phyloP scores from a whole-genome alignment of 2,329 filamentous ascomycete species.

The Monilinia vaccinii-corymbosi region DNA sequence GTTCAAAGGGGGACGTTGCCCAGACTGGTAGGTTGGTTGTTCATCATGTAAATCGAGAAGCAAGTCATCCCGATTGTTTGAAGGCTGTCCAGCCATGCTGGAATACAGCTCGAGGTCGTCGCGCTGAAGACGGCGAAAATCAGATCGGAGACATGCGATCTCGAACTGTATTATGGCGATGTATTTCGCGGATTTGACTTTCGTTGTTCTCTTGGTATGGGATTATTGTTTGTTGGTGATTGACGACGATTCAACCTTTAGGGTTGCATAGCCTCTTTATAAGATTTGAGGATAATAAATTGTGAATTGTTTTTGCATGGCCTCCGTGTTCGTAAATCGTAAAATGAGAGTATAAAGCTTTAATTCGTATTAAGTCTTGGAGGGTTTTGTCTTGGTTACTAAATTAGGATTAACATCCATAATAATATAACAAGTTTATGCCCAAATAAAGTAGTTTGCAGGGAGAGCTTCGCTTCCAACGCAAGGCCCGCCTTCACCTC shows the following conservation, averaged over 20 bases:
- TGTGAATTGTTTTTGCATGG: background rate
- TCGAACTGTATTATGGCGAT: background rate
- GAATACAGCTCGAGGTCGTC: conserved; percentile 22
- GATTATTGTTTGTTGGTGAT: no score
- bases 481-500: background rate
- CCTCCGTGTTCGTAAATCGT: background rate
- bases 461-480: background rate
- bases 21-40: conserved; percentile 62
- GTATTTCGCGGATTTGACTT: background rate
- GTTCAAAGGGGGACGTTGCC: conserved; percentile 67
- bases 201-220: no score
- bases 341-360: background rate
- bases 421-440: background rate
- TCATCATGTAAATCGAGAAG: conserved; percentile 68
- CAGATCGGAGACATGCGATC: conserved; percentile 17
- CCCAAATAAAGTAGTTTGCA: no score
- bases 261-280: conserved; percentile 17
- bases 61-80: conserved; percentile 44
- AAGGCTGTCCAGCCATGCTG: conserved; percentile 53
- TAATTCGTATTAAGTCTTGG: conserved; percentile 9
- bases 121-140: conserved; percentile 21
- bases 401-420: conserved; percentile 10
- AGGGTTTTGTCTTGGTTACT: conserved; percentile 1
- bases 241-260: background rate
- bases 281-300: background rate